Conservation (phyloP, 148 eudicot species). For the Rheum nobile region DNA sequence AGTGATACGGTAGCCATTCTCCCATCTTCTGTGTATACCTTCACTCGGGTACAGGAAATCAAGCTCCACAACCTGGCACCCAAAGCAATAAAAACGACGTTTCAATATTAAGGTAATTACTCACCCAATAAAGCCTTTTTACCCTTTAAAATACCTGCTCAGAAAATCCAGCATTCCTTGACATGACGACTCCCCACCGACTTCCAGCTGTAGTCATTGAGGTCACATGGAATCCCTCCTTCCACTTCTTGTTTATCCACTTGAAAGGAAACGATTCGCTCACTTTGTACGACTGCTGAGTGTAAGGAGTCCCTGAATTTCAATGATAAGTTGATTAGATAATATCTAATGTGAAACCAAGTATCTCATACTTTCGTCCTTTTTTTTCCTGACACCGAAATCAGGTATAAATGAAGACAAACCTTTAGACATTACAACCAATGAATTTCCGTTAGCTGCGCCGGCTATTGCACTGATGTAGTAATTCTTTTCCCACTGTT, state of each 20-base stretch:
- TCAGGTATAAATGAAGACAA: not conserved
- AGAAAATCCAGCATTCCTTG: slow-evolving; percentile 77
- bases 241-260: slow-evolving; percentile 22
- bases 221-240: slow-evolving; percentile 25
- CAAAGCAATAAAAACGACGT: not conserved
- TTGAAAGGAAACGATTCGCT: slow-evolving; percentile 91
- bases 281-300: slow-evolving; percentile 92
- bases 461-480: slow-evolving; percentile 53
- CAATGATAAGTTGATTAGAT: not conserved
- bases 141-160: slow-evolving; percentile 48
- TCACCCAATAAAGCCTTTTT: not conserved
- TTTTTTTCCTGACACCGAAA: not conserved
- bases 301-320: slow-evolving; percentile 68
- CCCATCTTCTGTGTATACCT: slow-evolving; percentile 92
- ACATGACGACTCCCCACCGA: slow-evolving; percentile 97
- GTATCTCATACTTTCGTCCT: not conserved
- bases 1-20: slow-evolving; percentile 76
- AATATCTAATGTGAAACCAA: not conserved
- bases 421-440: slow-evolving; percentile 58
- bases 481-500: slow-evolving; percentile 51
- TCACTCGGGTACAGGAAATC: slow-evolving; percentile 94
- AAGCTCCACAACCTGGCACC: slow-evolving; percentile 66
- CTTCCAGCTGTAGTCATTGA: slow-evolving; percentile 91
- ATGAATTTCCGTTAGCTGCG: slow-evolving; percentile 38
- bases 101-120: not conserved